Base-by-base conservation (phyloP, 2,329 filamentous ascomycete genomes). In the Diaporthe citrichinensis region DNA sequence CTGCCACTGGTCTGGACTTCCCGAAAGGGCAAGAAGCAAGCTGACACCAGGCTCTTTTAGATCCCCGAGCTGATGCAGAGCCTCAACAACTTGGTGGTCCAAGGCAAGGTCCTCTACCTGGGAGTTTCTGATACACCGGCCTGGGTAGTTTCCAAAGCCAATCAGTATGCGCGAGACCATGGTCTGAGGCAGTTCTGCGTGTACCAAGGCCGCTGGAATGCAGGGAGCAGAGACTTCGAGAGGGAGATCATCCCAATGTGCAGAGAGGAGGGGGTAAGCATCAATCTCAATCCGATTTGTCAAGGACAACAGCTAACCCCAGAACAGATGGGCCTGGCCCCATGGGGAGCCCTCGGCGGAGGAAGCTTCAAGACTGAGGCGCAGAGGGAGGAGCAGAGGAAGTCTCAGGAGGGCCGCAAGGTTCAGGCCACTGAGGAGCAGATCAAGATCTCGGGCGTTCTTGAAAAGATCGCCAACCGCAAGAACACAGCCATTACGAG, bases 241-340 rank as follows among this genome's bases (percentile, higher is more conserved):
- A 87, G 91, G 34, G 92, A 93, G n/a, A 92, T 93, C 78, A 87
- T 94, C 49, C 91, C 91, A 57, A 94, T 94, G 92, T 86, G 84
- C 53, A 86, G 86, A 51, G 86, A 87, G 41, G 90, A 93, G 79
- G 91, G 92, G 87, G 77, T 65, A 36, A 75, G 65, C 9, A 46
- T 39, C 28, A 58, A 14, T n/a, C 58, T 57, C 20, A 17, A 15
- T 8, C 34, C 39, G 25, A 15, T n/a, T 23, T 31, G 39, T 9
- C 23, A n/a, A 10, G 20, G 10, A 39, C 8, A 23, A 55, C 17
- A 41, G 41, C 67, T 53, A 17, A 76, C 28, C 6, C 79, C 80
- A 90, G 82, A 85, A 7, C 36, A 73, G 71, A 57, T 73, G 71
- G 71, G 71, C 0, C 81, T 92, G 9, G 87, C 87, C 0, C 90